Conservation (phyloP, 768 basidiomycete species). For the Suillus brevipes region DNA sequence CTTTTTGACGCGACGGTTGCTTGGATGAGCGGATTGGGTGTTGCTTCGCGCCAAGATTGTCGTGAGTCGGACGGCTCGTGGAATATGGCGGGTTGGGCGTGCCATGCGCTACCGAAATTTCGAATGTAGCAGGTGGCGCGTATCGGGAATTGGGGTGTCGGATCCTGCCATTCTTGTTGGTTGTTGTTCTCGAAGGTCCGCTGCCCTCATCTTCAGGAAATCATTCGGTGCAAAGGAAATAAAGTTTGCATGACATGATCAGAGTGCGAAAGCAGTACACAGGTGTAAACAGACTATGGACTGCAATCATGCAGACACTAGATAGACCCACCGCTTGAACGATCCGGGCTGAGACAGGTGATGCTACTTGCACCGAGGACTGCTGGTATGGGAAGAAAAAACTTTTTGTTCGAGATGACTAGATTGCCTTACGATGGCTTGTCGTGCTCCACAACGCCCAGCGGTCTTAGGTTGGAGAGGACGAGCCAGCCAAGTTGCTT, state of each 20-base stretch:
- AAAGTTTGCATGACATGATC: conserved; percentile 16
- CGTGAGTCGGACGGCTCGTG: conserved; percentile 32
- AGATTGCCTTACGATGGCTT: neutral
- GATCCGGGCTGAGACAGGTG: neutral
- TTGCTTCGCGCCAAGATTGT: conserved; percentile 29
- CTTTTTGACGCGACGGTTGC: neutral
- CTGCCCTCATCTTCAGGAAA: conserved; percentile 33
- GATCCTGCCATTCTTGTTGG: conserved; percentile 27
- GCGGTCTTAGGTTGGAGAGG: neutral
- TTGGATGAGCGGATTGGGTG: conserved; percentile 36
- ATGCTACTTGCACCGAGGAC: neutral
- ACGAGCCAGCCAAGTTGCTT: neutral
- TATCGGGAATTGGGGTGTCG: conserved; percentile 13
- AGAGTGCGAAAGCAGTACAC: too few relatives aligned
- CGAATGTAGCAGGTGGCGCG: conserved; percentile 6
- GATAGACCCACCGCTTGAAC: neutral
- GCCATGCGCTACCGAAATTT: conserved; percentile 9
- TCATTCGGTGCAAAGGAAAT: conserved; percentile 17
- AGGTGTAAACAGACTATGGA: too few relatives aligned
- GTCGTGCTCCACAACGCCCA: neutral
- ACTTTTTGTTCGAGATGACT: neutral
- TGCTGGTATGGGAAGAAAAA: neutral
- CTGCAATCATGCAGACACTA: neutral
- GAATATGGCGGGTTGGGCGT: conserved; percentile 34
- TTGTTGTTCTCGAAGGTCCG: conserved; percentile 13